Evolutionary conservation across 225 moss, liverwort and hornwort genomes (phyloP), one percentile per base, ranked within the genome.

Genomic region (Straminergon stramineum): DNA sequence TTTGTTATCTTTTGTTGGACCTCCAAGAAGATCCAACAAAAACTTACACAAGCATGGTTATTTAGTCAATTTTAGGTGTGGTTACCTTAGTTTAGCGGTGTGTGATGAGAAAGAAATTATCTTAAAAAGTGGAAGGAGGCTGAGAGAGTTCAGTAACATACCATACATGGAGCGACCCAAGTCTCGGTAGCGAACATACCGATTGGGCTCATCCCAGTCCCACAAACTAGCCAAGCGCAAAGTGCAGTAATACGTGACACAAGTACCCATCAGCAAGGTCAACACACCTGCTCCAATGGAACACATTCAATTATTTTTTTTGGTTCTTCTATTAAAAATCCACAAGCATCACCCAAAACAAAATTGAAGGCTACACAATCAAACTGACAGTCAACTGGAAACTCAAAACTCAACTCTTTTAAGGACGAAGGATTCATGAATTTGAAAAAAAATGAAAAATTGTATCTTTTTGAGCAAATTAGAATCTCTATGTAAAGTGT

Each of bases 171-270:
- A 84, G 39, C 94, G 89, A 30, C 90, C 95, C 34, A 96, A 93
- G 87, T 93, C 96, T 35, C 96, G 89, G 53, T 96, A 96, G 21
- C 95, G 91, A 28, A 95, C 87, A 35, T 95, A 89, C 3, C 92
- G 92, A 84, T 96, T 94, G 24, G 90, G 91, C 79, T 94, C 93
- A 89, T 95, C 56, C 92, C 92, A 95, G 30, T 96, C 96, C 96
- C 95, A 95, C 87, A 96, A 89, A 60, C 91, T 94, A 60, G 95
- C 86, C 88, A 96, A 90, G 83, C 95, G 55, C 55, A 95, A 55
- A 74, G 95, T 94, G 32, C 93, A 95, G 68, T 96, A 96, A 60
- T 94, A 92, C 1, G 96, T 94, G 62, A 96, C 93, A 30, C 83
- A 56, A 8, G 96, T 96, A 41, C 96, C 95, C 93, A 93, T 76